Conservation (phyloP, 768 basidiomycete species). For the Lactarius pseudohatsudake region DNA sequence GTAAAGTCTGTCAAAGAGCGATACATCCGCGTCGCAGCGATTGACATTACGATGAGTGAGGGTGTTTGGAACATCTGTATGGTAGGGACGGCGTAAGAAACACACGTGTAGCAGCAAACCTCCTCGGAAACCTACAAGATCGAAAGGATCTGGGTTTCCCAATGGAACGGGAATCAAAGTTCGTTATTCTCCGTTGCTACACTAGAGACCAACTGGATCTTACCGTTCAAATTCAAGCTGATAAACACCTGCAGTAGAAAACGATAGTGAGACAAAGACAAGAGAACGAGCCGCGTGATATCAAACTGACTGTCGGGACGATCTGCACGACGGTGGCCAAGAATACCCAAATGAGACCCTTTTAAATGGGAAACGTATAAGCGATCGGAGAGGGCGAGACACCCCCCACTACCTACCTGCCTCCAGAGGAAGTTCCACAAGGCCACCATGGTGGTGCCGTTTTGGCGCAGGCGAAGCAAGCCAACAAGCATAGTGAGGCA, state of each 20-base stretch:
- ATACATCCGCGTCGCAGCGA: constrained; percentile 20
- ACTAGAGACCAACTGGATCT: background rate
- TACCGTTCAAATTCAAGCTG: constrained; percentile 7
- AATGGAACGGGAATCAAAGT: background rate
- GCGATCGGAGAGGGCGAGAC: background rate
- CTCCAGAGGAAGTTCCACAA: constrained; percentile 10
- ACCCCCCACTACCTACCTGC: constrained; percentile 10
- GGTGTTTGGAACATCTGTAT: constrained; percentile 12
- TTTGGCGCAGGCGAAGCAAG: constrained; percentile 6
- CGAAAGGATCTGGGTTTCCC: background rate
- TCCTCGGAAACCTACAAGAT: background rate
- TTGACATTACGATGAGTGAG: background rate
- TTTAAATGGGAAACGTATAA: background rate
- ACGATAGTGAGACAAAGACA: background rate
- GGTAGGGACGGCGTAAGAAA: background rate
- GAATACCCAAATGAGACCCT: constrained; percentile 4
- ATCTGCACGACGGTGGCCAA: background rate
- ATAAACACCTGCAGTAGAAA: constrained; percentile 3
- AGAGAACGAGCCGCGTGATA: no score
- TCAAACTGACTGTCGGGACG: constrained; percentile 1
- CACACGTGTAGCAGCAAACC: background rate
- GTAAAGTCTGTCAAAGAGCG: constrained; percentile 4
- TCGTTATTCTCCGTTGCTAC: background rate
- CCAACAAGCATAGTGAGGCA: constrained; percentile 13
- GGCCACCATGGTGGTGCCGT: background rate